Evolutionary conservation across 2,329 filamentous ascomycete species (phyloP).

Genomic region (Colletotrichum tabaci): DNA sequence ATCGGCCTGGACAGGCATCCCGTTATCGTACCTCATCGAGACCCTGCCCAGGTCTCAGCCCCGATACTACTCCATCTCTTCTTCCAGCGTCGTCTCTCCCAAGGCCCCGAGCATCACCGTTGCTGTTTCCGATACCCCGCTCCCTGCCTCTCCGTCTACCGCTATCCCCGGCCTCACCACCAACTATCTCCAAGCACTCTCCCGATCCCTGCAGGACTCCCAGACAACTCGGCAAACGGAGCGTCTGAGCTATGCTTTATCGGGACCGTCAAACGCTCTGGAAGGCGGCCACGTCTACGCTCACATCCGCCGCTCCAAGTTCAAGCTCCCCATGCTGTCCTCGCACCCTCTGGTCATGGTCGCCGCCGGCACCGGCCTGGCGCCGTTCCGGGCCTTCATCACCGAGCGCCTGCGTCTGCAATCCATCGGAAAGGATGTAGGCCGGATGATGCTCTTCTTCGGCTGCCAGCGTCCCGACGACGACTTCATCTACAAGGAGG

Average conservation of each 20-base stretch:
- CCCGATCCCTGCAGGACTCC: constrained; percentile 4
- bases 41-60: constrained; percentile 71
- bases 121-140: constrained; percentile 42
- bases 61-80: constrained; percentile 75
- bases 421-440: constrained; percentile 50
- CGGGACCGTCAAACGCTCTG: constrained; percentile 22
- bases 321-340: constrained; percentile 58
- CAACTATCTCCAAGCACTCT: constrained; percentile 47
- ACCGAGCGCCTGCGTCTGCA: constrained; percentile 60
- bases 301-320: constrained; percentile 51
- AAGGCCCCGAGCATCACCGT: constrained; percentile 32
- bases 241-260: constrained; percentile 26
- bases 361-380: constrained; percentile 65
- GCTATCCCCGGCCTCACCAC: constrained; percentile 46
- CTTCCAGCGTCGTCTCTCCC: constrained; percentile 57
- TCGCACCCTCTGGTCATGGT: constrained; percentile 65
- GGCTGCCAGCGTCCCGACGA: constrained; percentile 55
- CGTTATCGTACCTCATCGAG: constrained; percentile 67
- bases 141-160: constrained; percentile 47
- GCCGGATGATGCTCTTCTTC: constrained; percentile 57
- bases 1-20: constrained; percentile 45
- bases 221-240: constrained; percentile 6
- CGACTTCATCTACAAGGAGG: constrained; percentile 51
- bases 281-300: constrained; percentile 51
- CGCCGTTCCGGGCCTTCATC: constrained; percentile 55